Conservation (phyloP, 176 grass and related monocot species). For the Eremochloa ophiuroides region DNA sequence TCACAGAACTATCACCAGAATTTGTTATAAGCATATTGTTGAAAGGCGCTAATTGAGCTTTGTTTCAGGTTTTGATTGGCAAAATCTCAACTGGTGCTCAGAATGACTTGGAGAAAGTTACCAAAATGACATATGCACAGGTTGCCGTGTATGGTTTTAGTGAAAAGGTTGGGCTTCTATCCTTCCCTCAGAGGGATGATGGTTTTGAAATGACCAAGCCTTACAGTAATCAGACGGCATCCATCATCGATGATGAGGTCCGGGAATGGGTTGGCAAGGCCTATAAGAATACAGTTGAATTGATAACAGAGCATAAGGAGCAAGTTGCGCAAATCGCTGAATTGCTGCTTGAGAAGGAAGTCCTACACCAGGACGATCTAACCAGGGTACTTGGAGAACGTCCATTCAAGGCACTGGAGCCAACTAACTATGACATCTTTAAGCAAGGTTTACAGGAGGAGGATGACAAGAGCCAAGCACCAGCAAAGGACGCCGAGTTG, state of each 20-base stretch:
- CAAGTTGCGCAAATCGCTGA: conserved; percentile 74
- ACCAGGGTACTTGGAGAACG: conserved; percentile 67
- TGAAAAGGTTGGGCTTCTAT: conserved; percentile 92
- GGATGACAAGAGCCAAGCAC: conserved; percentile 34
- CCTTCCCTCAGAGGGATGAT: conserved; percentile 89
- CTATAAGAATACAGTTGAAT: conserved; percentile 61
- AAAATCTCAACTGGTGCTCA: conserved; percentile 99
- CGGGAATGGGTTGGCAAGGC: conserved; percentile 89
- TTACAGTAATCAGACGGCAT: conserved; percentile 86
- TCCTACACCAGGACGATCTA: conserved; percentile 90
- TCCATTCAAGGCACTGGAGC: conserved; percentile 67
- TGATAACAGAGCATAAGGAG: conserved; percentile 83
- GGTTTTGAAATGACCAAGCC: conserved; percentile 94
- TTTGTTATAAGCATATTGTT: neutral
- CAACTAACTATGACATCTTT: conserved; percentile 77
- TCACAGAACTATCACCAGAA: neutral
- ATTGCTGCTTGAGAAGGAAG: conserved; percentile 90
- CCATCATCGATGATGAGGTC: conserved; percentile 89
- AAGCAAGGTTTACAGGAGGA: conserved; percentile 72
- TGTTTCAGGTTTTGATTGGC: conserved; percentile 78
- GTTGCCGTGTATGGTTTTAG: conserved; percentile 94
- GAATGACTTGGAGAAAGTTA: conserved; percentile 97
- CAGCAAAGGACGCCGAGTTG: conserved; percentile 13
- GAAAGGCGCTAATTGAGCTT: neutral
- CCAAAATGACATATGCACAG: conserved; percentile 96